These are phyloP conservation scores for Daldinia concentrica DNA, from an alignment of 495 filamentous ascomycete species.

Conservation along the genomic window DNA sequence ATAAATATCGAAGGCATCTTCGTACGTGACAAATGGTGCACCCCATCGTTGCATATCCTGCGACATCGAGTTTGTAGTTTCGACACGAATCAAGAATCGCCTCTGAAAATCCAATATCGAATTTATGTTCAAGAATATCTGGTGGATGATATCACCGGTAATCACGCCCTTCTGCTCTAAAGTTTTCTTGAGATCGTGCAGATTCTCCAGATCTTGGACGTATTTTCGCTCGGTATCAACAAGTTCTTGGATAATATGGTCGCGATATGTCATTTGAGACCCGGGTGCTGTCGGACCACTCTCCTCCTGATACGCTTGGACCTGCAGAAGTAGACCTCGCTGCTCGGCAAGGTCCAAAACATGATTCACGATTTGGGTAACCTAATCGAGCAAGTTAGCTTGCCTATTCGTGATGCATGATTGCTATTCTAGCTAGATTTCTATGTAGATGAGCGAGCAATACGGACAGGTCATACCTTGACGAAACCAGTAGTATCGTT, in stretches of 20 bases:
- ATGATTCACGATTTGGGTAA: constrained; percentile 80
- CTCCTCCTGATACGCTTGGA: constrained; percentile 58
- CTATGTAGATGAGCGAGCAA: not conserved
- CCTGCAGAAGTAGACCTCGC: constrained; percentile 71
- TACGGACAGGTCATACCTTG: constrained; percentile 67
- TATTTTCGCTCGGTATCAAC: constrained; percentile 96
- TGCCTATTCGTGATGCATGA: not conserved
- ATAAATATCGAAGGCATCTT: constrained; percentile 87
- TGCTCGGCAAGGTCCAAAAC: constrained; percentile 87
- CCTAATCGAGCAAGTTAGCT: constrained; percentile 46
- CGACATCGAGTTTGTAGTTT: constrained; percentile 88
- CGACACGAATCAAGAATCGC: constrained; percentile 91
- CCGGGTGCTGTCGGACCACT: constrained; percentile 56
- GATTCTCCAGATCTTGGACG: constrained; percentile 94
- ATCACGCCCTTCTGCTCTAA: constrained; percentile 87
- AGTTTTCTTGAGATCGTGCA: constrained; percentile 91
- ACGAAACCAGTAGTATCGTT: constrained; percentile 97
- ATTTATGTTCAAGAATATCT: constrained; percentile 96
- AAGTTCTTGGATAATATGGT: constrained; percentile 88
- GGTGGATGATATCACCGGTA: constrained; percentile 88
- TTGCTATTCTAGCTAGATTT: not conserved
- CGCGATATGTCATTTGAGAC: constrained; percentile 76
- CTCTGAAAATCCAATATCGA: constrained; percentile 93
- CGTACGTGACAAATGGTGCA: constrained; percentile 75
- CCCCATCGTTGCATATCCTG: constrained; percentile 90